A percentile compares a stretch with the other conserved stretches of the same genome.
phyloP scores from a whole-genome alignment of 192 early-diverging fungal species.

The Irineochytrium annulatum region DNA sequence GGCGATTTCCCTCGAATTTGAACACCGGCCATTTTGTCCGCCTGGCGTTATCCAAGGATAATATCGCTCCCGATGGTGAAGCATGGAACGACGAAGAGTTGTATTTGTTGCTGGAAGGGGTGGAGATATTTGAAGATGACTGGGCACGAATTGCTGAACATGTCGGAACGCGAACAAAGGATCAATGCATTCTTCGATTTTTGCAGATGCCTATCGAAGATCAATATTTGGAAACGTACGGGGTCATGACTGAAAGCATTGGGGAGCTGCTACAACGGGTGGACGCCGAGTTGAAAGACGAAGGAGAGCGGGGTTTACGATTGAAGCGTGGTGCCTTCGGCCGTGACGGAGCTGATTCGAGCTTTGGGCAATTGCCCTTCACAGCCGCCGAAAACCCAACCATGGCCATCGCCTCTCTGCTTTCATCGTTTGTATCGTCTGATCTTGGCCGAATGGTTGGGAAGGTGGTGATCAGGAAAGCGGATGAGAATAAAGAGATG shows the following conservation, averaged over 20 bases:
- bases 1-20: slow-evolving; percentile 79
- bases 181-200: slow-evolving; percentile 89
- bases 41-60: too few species aligned
- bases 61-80: neutral
- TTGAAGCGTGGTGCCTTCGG: too few species aligned
- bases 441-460: slow-evolving; percentile 84
- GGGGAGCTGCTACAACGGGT: neutral
- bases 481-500: slow-evolving; percentile 33
- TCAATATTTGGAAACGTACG: slow-evolving; percentile 45
- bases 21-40: slow-evolving; percentile 80
- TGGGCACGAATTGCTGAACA: slow-evolving; percentile 90
- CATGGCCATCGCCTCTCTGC: slow-evolving; percentile 83
- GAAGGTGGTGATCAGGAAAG: slow-evolving; percentile 72
- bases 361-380: neutral
- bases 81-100: slow-evolving; percentile 86
- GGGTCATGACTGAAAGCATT: neutral
- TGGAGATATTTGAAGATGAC: slow-evolving; percentile 92
- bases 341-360: too few species aligned
- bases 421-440: slow-evolving; percentile 82
- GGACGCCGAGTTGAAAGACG: neutral
- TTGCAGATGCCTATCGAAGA: slow-evolving; percentile 86
- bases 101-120: slow-evolving; percentile 80
- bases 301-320: neutral
- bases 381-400: slow-evolving; percentile 78
- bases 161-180: slow-evolving; percentile 83